Percentiles rank a stretch among this genome's conserved stretches.
Evolutionary conservation across 306 rosid genomes (phyloP).

Genomic region (Pachyrhizus erosus): DNA sequence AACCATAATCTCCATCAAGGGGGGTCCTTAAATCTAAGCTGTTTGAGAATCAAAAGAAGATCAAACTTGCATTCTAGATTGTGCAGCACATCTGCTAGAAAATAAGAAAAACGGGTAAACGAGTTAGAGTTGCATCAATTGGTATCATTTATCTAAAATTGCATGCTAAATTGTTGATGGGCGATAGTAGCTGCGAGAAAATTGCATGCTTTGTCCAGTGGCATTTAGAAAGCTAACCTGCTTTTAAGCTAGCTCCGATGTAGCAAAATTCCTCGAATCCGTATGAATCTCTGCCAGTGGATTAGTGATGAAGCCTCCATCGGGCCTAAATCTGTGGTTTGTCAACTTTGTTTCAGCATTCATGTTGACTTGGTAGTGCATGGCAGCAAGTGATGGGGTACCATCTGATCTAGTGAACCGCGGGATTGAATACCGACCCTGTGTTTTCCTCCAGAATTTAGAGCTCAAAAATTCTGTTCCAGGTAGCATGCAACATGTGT

Average conservation of each 20-base stretch:
- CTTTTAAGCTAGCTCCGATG: constrained; percentile 40
- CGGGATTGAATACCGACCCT: constrained; percentile 57
- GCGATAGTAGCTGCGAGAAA: too few relatives aligned
- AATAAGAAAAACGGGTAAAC: constrained; percentile 20
- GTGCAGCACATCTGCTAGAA: constrained; percentile 44
- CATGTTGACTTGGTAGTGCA: constrained; percentile 47
- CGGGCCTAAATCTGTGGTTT: constrained; percentile 57
- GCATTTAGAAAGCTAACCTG: constrained; percentile 46
- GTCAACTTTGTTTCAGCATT: constrained; percentile 54
- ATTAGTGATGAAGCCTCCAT: constrained; percentile 83
- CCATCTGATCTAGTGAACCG: constrained; percentile 56
- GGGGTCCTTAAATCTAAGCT: constrained; percentile 24
- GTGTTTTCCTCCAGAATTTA: constrained; percentile 85
- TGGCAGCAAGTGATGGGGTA: constrained; percentile 54
- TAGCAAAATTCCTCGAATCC: constrained; percentile 50
- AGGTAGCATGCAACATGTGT: constrained; percentile 77
- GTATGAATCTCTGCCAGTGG: constrained; percentile 79
- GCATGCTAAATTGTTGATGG: too few relatives aligned
- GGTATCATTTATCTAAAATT: not conserved
- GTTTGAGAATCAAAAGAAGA: constrained; percentile 35
- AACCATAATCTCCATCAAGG: not conserved
- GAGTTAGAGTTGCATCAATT: constrained; percentile 27
- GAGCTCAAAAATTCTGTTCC: constrained; percentile 85
- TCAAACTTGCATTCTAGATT: constrained; percentile 42
- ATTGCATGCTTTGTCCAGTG: not conserved